A percentile compares a stretch with the other conserved stretches of the same genome.
Evolutionary conservation across 1,284 basidiomycete species (phyloP).

Genomic region (Microbotryum violaceum): DNA sequence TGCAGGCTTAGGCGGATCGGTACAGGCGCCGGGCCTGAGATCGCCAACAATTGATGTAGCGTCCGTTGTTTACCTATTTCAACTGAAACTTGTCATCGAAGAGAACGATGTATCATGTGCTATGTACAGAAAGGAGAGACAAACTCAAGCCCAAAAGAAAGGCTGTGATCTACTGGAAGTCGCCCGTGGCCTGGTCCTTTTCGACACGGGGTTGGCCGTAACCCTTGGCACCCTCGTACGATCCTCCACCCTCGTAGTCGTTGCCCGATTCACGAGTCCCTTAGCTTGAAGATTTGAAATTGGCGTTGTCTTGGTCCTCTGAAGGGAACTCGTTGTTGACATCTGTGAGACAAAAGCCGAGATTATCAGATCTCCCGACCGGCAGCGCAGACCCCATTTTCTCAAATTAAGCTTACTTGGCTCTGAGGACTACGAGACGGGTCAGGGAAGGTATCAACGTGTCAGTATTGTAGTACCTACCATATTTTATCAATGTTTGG

Average conservation of each 20-base stretch:
- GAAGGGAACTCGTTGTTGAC: conserved; percentile 29
- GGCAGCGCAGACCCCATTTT: too few relatives aligned
- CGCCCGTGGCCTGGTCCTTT: neutral
- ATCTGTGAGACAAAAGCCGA: conserved; percentile 4
- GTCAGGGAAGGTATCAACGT: too few relatives aligned
- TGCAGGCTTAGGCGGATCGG: conserved; percentile 21
- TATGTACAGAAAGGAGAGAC: too few relatives aligned
- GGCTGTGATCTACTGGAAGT: neutral
- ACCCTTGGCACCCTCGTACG: conserved; percentile 1
- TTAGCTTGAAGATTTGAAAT: conserved; percentile 7
- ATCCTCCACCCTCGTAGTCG: conserved; percentile 1
- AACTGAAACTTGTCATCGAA: conserved; percentile 26
- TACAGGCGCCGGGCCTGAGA: conserved; percentile 7
- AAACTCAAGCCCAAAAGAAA: too few relatives aligned
- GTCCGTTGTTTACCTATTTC: conserved; percentile 5
- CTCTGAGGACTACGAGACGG: conserved; percentile 17
- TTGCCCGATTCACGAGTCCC: too few relatives aligned
- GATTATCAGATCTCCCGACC: neutral
- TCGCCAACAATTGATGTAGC: conserved; percentile 20
- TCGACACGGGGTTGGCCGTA: neutral
- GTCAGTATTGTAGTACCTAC: too few relatives aligned
- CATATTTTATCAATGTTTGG: neutral
- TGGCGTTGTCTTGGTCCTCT: conserved; percentile 7
- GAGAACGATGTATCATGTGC: conserved; percentile 9
- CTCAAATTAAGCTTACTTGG: conserved; percentile 5